Base-by-base conservation (phyloP, 2,329 filamentous ascomycete genomes). In the Teratosphaeria viscida region DNA sequence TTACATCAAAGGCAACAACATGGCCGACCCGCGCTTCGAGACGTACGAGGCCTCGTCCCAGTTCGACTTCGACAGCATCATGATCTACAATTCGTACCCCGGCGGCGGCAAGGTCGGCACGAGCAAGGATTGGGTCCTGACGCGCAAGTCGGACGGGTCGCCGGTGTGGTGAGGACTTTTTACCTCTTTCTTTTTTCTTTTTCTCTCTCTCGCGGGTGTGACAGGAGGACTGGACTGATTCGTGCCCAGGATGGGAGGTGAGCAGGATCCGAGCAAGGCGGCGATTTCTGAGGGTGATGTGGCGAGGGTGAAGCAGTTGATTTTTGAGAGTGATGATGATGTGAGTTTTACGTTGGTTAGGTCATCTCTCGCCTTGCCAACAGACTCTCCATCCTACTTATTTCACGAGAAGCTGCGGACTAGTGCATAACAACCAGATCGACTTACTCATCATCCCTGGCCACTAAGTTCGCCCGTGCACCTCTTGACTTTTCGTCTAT, bases 31-130 rank as follows among this genome's bases (percentile, higher is more conserved):
- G 26, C 26, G 29, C 8, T 58, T 47, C 26, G 29, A n/a, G 4
- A 23, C 19, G 27, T 58, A 35, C 26, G 32, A 37, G 43, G 10
- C 7, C 14, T 34, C 47, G 16, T 14, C 26, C 11, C 16, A 53
- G 32, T 58, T 58, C 56, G 49, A 54, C 49, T 19, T 49, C 34
- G 26, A 27, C n/a, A 43, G 32, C 26, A 58, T 58, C 56, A 58
- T 58, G 56, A 58, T 35, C 14, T 58, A 58, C 47, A 54, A 35
- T 8, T 58, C 43, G 10, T 23, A 54, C 29, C 19, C 49, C 12
- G 43, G 49, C 29, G 34, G 43, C 43, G 43, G 43, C 43, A 49
- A 49, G 11, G 43, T 23, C 43, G 43, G 43, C 16, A 49, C 43
- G 43, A 49, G 43, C n/a, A 49, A 49, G 19, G 43, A 49, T 11